Base-by-base conservation (phyloP, 2,329 filamentous ascomycete species). In the Alternaria arborescens region DNA sequence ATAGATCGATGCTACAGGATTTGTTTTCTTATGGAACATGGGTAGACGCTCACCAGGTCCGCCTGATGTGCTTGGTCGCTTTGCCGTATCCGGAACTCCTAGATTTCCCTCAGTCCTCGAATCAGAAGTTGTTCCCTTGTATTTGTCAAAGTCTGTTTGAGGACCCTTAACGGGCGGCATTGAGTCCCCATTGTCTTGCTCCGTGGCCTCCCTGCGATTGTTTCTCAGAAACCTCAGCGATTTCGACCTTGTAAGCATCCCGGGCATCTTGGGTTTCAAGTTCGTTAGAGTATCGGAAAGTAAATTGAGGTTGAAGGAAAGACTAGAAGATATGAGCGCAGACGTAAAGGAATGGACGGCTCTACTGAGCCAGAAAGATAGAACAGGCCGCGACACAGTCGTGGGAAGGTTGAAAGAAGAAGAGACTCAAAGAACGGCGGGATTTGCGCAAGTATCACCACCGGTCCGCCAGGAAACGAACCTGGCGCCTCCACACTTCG, bases 261-360 rank as follows among this genome's bases (percentile, higher is more conserved):
- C 71, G 55, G 77, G 69, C 76, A 78, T 78, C 30, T 43, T 58
- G 60, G 51, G 76, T 78, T 78, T 77, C 76, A 77, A 68, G 61
- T 67, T 50, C 48, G 62, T 68, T 76, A 75, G 68, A 64, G 71
- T 77, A 70, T 75, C 72, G 75, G 63, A 63, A 65, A 52, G 59
- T 42, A 68, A 64, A 69, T 60, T 62, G 10, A 60, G 55, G 64
- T 65, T 55, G 60, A 69, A 70, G 60, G 64, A 72, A 61, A 52
- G 68, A 66, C 58, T 47, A 61, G 53, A 66, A 69, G 51, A 65
- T 53, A 57, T 64, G 55, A 50, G 36, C 56, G 53, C 59, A 30
- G 40, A 30, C 38, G 60, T 53, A 69, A 80, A 79, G 73, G 78
- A 80, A 70, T 73, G 78, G 78, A 79, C 77, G 71, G 78, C 77